Evolutionary conservation across 495 filamentous ascomycete species (phyloP), one percentile per base, ranked within the genome.

Genomic region (Xylaria longipes): DNA sequence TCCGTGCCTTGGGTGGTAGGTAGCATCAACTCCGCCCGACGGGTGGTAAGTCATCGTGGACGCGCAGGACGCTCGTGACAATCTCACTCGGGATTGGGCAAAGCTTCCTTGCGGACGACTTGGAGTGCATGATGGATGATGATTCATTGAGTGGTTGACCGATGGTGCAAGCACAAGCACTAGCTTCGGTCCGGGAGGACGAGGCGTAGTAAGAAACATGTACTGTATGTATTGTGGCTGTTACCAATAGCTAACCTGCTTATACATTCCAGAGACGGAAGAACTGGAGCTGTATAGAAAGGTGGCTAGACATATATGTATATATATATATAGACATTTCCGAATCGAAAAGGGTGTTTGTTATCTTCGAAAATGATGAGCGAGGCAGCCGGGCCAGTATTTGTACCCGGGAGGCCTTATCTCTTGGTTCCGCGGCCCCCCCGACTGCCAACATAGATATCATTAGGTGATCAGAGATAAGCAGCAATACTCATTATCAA

Each of bases 401-500:
- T 72, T 72, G 65, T 72, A 70, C 35, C 31, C 45, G 52, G 37
- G 56, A 3, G 70, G n/a, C 37, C 70, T 72, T 72, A 72, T 72
- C 70, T 72, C 64, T 60, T 58, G 56, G 70, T 48, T 60, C 57
- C 29, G 61, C 62, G 52, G 70, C 37, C 56, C 54, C 25, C 61
- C 37, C 33, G 62, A 58, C 63, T 27, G 39, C 29, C 65, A 62
- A 60, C 69, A 41, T 27, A 33, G 37, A 50, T 61, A 39, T 71
- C 69, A 71, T 65, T 65, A 56, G 50, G 69, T 60, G 46, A 63
- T 56, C 62, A 68, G 64, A 67, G 64, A 66, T 72, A 62, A 72
- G 54, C 22, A 41, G 57, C 39, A 67, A 72, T 68, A 68, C 52
- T 43, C 70, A 72, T 72, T 72, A 72, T 72, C 70, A 72, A 72